A percentile compares a stretch with the other conserved stretches of the same genome.
phyloP scores from a whole-genome alignment of 2,329 filamentous ascomycete genomes.

The Phoma herbarum region DNA sequence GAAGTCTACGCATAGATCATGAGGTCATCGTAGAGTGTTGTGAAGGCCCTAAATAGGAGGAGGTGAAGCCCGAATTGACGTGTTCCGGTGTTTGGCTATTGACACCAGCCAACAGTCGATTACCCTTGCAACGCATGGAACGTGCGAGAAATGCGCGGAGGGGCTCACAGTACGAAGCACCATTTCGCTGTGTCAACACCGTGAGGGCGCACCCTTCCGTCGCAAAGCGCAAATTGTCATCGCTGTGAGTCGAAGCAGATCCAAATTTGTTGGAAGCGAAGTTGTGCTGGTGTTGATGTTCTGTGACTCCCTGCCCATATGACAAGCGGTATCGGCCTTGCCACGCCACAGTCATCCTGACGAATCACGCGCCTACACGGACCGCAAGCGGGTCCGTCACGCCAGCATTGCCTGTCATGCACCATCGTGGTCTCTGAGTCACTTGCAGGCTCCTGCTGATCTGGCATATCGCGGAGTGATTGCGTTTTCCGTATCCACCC shows the following conservation, averaged over 20 bases:
- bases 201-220: constrained; percentile 11
- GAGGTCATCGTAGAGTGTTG: background rate
- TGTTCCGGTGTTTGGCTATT: constrained; percentile 12
- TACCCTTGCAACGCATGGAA: constrained; percentile 23
- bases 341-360: constrained; percentile 32
- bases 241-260: constrained; percentile 20
- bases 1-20: background rate
- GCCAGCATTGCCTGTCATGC: constrained; percentile 30
- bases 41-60: constrained; percentile 1
- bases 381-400: constrained; percentile 33
- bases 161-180: background rate
- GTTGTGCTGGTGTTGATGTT: constrained; percentile 23
- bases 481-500: constrained; percentile 20
- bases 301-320: constrained; percentile 33
- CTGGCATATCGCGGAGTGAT: constrained; percentile 24
- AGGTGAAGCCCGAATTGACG: constrained; percentile 21
- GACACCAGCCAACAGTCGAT: constrained; percentile 12
- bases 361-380: constrained; percentile 42
- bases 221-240: constrained; percentile 3
- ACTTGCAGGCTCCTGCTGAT: constrained; percentile 45
- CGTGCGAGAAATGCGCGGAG: constrained; percentile 18
- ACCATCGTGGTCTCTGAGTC: constrained; percentile 46
- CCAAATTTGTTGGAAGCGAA: constrained; percentile 23
- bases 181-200: background rate
- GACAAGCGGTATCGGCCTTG: constrained; percentile 38